These are phyloP conservation scores for Colletotrichum orchidophilum DNA, from an alignment of 2,329 filamentous ascomycete genomes.

Conservation along the genomic window DNA sequence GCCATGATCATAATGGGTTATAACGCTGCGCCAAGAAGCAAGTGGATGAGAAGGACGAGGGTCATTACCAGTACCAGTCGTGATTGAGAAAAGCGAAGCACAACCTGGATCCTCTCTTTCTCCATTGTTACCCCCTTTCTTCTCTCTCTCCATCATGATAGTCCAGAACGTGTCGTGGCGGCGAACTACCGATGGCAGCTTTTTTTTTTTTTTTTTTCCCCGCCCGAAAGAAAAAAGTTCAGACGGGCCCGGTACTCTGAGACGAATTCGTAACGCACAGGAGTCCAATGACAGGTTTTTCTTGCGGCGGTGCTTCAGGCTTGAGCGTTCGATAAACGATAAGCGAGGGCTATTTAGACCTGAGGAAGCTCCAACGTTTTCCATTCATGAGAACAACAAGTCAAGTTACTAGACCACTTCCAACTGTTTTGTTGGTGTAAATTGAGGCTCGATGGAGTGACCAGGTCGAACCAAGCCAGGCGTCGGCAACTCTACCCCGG, in stretches of 20 bases:
- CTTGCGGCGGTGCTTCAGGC: background rate
- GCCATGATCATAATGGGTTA: conserved; percentile 1
- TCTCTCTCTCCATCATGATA: background rate
- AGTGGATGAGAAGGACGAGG: background rate
- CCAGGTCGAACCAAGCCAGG: background rate
- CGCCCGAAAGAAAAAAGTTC: background rate
- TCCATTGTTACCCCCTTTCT: background rate
- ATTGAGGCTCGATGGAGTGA: background rate
- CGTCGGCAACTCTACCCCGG: background rate
- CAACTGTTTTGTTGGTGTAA: background rate
- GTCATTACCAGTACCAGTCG: background rate
- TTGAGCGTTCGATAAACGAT: background rate
- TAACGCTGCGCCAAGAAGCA: background rate
- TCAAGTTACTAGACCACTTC: background rate
- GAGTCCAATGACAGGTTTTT: conserved; percentile 4
- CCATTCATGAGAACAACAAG: too few relatives aligned
- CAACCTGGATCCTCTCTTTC: background rate
- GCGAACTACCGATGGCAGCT: conserved; percentile 27
- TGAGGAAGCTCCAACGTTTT: background rate
- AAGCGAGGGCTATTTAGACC: background rate
- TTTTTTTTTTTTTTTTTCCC: background rate
- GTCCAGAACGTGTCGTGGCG: background rate
- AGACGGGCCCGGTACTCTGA: conserved; percentile 20
- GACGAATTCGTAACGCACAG: conserved; percentile 31
- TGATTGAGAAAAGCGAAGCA: background rate